Evolutionary conservation across 1,284 basidiomycete species (phyloP).

Genomic region (Austroboletus niveus): DNA sequence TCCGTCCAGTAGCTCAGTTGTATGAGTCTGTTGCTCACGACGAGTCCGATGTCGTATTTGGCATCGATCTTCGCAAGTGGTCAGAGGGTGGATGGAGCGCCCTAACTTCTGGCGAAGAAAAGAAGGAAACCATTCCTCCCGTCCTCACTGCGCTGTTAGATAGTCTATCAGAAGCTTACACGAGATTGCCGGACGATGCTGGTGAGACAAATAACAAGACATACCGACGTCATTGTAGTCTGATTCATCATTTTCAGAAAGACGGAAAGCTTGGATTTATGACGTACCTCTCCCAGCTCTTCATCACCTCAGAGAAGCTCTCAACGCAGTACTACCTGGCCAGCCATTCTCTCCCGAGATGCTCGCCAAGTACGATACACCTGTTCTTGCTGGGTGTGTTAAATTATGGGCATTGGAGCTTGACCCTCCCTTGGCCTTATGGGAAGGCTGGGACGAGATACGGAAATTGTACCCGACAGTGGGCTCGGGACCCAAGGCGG

Average conservation of each 20-base stretch:
- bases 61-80: slow-evolving; percentile 86
- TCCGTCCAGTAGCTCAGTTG: slow-evolving; percentile 78
- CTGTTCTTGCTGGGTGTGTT: slow-evolving; percentile 79
- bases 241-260: slow-evolving; percentile 49
- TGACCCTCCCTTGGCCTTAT: slow-evolving; percentile 77
- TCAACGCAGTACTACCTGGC: slow-evolving; percentile 71
- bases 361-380: slow-evolving; percentile 76
- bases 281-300: slow-evolving; percentile 80
- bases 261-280: slow-evolving; percentile 91
- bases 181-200: slow-evolving; percentile 57
- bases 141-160: slow-evolving; percentile 70
- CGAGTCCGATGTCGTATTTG: slow-evolving; percentile 82
- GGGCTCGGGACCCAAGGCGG: slow-evolving; percentile 51
- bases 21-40: slow-evolving; percentile 83
- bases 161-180: slow-evolving; percentile 67
- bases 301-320: slow-evolving; percentile 79
- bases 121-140: slow-evolving; percentile 68
- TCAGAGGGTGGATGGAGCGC: slow-evolving; percentile 69
- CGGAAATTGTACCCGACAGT: slow-evolving; percentile 81
- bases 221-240: neutral
- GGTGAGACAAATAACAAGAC: slow-evolving; percentile 42
- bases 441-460: slow-evolving; percentile 89
- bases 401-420: slow-evolving; percentile 89
- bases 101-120: slow-evolving; percentile 49
- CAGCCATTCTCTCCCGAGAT: slow-evolving; percentile 65